Percentiles rank a stretch among this genome's conserved stretches.
Conservation (phyloP, 1,284 basidiomycete genomes). For the Salmacisia buchloeana region DNA sequence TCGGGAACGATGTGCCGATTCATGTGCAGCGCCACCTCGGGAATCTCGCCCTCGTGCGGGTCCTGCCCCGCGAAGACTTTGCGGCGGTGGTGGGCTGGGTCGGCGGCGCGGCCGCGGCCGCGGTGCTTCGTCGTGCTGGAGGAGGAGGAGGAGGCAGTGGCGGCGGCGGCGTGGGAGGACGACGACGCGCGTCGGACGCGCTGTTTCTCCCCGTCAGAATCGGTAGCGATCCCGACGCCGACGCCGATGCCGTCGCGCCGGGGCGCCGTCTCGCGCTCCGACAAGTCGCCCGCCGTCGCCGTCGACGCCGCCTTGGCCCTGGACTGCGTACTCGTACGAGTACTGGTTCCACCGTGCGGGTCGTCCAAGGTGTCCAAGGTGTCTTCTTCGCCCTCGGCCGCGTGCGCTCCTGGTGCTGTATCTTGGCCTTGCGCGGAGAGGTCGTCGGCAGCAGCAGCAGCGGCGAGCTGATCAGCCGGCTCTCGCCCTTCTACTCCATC, state of each 20-base stretch:
- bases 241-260: no score
- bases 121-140: constrained; percentile 11
- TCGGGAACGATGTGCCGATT: constrained; percentile 94
- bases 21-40: constrained; percentile 77
- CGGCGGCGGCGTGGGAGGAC: background rate
- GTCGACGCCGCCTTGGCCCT: background rate
- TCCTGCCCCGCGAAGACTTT: constrained; percentile 46
- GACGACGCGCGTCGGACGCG: background rate
- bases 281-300: background rate
- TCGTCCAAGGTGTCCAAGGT: no score
- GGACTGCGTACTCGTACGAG: no score
- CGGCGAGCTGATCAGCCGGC: background rate
- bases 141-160: background rate
- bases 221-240: no score
- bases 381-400: no score
- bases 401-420: constrained; percentile 12
- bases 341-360: no score
- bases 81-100: constrained; percentile 40
- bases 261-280: background rate
- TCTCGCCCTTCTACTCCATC: constrained; percentile 13
- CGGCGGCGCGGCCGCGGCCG: constrained; percentile 26
- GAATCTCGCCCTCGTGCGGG: constrained; percentile 49
- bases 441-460: constrained; percentile 45
- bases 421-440: constrained; percentile 45
- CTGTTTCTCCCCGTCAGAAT: background rate